These are phyloP conservation scores for Emmonsiellopsis sp. DNA, from an alignment of 2,329 filamentous ascomycete species.

Conservation along the genomic window DNA sequence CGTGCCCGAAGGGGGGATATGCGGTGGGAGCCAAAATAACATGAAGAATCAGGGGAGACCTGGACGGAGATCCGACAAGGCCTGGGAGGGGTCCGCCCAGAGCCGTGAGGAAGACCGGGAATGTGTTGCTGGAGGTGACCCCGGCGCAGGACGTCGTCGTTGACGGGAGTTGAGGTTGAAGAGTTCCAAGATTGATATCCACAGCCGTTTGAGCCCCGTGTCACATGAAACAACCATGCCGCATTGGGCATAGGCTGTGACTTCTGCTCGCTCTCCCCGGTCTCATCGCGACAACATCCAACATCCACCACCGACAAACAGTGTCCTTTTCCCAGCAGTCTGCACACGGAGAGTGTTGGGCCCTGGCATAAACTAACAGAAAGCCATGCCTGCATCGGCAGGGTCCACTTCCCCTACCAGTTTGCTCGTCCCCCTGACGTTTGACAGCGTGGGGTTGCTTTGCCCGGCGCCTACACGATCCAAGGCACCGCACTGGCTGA, in stretches of 20 bases:
- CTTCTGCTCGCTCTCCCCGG: not conserved
- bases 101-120: no score
- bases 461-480: not conserved
- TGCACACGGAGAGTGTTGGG: not conserved
- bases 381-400: not conserved
- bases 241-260: not conserved
- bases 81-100: no score
- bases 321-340: not conserved
- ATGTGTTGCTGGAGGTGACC: no score
- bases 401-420: not conserved
- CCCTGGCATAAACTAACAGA: not conserved
- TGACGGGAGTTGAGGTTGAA: no score
- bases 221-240: slow-evolving; percentile 3
- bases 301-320: not conserved
- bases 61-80: no score
- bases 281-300: not conserved
- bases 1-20: no score
- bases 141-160: no score
- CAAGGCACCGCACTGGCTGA: not conserved
- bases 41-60: no score
- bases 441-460: not conserved
- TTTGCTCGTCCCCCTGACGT: not conserved
- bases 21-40: no score
- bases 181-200: not conserved
- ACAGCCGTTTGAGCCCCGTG: slow-evolving; percentile 1